Percentiles rank a stretch among this genome's conserved stretches.
Evolutionary conservation across 2,329 filamentous ascomycete species (phyloP).

Genomic region (Aspergillus thermomutatus): DNA sequence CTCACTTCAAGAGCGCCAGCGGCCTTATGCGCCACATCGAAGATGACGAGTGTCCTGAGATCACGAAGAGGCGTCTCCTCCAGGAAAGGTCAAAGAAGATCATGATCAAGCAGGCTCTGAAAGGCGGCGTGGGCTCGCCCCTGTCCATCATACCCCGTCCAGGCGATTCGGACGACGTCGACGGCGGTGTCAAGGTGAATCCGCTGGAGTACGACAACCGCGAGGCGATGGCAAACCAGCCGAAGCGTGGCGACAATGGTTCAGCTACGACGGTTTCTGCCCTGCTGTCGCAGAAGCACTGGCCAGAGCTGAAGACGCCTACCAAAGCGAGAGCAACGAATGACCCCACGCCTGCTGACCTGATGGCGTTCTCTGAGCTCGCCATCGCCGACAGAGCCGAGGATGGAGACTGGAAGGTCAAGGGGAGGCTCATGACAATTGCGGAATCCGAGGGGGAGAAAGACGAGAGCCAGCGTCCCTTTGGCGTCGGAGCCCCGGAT

Average conservation of each 20-base stretch:
- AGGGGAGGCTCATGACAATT: not conserved
- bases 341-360: constrained; percentile 10
- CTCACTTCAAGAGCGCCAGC: constrained; percentile 47
- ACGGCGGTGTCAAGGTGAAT: constrained; percentile 24
- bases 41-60: constrained; percentile 46
- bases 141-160: constrained; percentile 2
- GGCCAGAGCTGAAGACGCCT: constrained; percentile 16
- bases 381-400: not conserved
- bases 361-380: constrained; percentile 20
- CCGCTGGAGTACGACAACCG: constrained; percentile 8
- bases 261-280: not conserved
- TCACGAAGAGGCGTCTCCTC: constrained; percentile 43
- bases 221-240: constrained; percentile 18
- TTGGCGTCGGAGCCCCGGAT: constrained; percentile 1
- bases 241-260: constrained; percentile 3
- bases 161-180: constrained; percentile 11
- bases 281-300: constrained; percentile 19
- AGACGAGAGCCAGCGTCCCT: not conserved
- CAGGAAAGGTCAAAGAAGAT: constrained; percentile 51
- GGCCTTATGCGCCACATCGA: constrained; percentile 55
- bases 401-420: constrained; percentile 3
- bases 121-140: constrained; percentile 1
- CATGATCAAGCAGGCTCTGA: constrained; percentile 38
- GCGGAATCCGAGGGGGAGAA: not conserved
- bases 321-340: not conserved